phyloP scores from a whole-genome alignment of 176 grass and related monocot species.

The Carex cristatella region DNA sequence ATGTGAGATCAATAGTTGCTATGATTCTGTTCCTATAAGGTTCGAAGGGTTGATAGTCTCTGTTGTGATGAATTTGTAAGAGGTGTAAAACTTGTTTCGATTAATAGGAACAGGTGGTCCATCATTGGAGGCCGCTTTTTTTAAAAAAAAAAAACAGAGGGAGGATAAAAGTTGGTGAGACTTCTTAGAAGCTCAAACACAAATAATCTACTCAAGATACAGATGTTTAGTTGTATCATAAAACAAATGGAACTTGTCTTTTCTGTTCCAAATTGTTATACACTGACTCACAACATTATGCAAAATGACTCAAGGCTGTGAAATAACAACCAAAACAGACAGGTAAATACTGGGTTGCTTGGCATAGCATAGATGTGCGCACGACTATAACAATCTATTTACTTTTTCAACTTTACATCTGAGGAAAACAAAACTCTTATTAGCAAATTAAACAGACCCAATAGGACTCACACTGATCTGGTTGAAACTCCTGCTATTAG shows the following conservation, averaged over 20 bases:
- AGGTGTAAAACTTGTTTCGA: too few species aligned
- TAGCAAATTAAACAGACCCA: neutral
- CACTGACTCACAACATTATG: neutral
- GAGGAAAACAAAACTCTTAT: neutral
- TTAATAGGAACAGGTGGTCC: too few species aligned
- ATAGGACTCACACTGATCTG: constrained; percentile 77
- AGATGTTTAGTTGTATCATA: neutral
- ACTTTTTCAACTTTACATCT: neutral
- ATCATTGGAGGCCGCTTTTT: too few species aligned
- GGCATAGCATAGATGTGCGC: neutral
- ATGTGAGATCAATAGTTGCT: too few species aligned
- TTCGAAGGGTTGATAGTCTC: too few species aligned
- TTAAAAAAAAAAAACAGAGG: too few species aligned
- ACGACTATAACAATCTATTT: neutral
- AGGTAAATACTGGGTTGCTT: neutral
- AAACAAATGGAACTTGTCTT: neutral
- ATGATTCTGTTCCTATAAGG: too few species aligned
- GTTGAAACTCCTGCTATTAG: constrained; percentile 94
- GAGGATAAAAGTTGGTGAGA: neutral
- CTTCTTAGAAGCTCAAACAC: neutral
- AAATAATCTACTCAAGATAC: neutral
- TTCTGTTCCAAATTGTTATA: neutral
- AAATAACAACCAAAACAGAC: neutral
- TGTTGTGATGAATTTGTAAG: too few species aligned
- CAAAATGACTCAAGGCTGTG: neutral